A percentile compares a stretch with the other conserved stretches of the same genome.
Conservation (phyloP, 345 rosid genomes). For the Limnanthes douglasii region DNA sequence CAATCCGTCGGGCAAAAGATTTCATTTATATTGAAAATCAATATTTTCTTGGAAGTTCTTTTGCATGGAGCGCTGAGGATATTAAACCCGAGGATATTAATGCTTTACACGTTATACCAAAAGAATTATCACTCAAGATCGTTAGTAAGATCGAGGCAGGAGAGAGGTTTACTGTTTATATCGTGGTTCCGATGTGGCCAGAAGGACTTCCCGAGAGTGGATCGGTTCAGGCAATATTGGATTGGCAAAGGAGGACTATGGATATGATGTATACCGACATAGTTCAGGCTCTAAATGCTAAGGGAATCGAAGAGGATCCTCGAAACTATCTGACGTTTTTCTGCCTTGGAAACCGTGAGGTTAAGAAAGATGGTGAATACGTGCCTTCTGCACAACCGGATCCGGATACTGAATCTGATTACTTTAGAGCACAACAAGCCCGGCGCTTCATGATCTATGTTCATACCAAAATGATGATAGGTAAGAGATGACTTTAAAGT, state of each 20-base stretch:
- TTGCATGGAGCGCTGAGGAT: conserved; percentile 23
- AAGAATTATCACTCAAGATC: conserved; percentile 43
- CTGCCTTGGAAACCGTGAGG: conserved; percentile 47
- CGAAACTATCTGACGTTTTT: conserved; percentile 33
- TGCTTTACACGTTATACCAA: conserved; percentile 40
- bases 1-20: conserved; percentile 40
- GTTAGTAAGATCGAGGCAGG: conserved; percentile 41
- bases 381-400: conserved; percentile 20
- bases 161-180: conserved; percentile 36
- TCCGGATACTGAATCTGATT: conserved; percentile 29
- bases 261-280: conserved; percentile 60
- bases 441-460: conserved; percentile 63
- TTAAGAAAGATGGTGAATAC: conserved; percentile 13
- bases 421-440: conserved; percentile 32
- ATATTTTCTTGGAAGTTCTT: conserved; percentile 47
- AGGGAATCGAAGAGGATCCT: conserved; percentile 13
- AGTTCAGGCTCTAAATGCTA: conserved; percentile 15
- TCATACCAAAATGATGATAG: conserved; percentile 58
- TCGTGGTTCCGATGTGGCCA: conserved; percentile 71
- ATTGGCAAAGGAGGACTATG: conserved; percentile 59
- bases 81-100: conserved; percentile 21
- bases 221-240: conserved; percentile 40
- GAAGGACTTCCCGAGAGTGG: conserved; percentile 46
- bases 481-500: conserved; percentile 11
- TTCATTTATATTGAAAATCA: conserved; percentile 59